These are phyloP conservation scores for Pseudogymnoascus sp. DNA, from an alignment of 2,329 filamentous ascomycete genomes.

Conservation along the genomic window DNA sequence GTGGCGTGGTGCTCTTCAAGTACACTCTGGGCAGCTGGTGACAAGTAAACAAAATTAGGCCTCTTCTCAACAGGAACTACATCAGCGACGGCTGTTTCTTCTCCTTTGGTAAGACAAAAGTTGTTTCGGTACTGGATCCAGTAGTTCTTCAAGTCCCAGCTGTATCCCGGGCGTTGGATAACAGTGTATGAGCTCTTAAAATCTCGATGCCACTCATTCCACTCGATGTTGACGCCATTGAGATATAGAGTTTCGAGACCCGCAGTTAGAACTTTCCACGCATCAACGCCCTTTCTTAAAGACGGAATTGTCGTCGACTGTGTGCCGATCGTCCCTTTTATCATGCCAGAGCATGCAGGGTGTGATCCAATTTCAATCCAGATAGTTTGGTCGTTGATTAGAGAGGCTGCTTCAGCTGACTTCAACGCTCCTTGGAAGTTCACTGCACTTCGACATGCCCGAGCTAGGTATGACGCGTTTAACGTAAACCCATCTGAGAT, in stretches of 20 bases:
- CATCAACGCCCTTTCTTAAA: conserved; percentile 42
- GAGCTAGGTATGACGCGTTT: conserved; percentile 52
- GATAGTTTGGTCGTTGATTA: conserved; percentile 57
- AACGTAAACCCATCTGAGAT: conserved; percentile 48
- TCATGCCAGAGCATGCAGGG: conserved; percentile 39
- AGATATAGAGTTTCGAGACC: conserved; percentile 40
- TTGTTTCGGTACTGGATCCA: conserved; percentile 39
- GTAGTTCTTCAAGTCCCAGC: conserved; percentile 54
- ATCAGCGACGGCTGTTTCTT: conserved; percentile 35
- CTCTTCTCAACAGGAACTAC: conserved; percentile 26
- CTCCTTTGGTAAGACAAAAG: conserved; percentile 53
- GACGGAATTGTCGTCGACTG: conserved; percentile 32
- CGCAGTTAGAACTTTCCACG: conserved; percentile 45
- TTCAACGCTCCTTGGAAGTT: conserved; percentile 56
- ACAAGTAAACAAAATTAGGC: conserved; percentile 37
- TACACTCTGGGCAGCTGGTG: conserved; percentile 41
- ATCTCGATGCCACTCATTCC: conserved; percentile 48
- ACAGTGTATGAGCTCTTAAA: conserved; percentile 46
- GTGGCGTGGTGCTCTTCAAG: conserved; percentile 43
- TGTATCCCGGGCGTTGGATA: conserved; percentile 49
- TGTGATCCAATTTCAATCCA: conserved; percentile 68
- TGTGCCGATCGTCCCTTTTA: conserved; percentile 27
- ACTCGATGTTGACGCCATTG: conserved; percentile 44
- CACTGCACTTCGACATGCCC: conserved; percentile 57
- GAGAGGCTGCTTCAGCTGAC: conserved; percentile 46